phyloP scores from a whole-genome alignment of 768 basidiomycete genomes.

The Suillus clintonianus region DNA sequence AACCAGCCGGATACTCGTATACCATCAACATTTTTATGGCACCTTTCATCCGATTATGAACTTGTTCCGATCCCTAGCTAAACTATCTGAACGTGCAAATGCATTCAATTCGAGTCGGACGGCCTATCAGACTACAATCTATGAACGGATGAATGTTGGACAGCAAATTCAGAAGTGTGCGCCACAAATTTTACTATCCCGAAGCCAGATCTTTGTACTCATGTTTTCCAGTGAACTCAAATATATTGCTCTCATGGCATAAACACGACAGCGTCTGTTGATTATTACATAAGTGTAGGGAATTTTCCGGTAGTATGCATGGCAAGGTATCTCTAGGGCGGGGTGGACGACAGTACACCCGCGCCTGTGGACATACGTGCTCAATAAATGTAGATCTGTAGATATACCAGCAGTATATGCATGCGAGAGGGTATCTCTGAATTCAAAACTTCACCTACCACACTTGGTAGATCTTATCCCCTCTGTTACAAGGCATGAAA shows the following conservation, averaged over 20 bases:
- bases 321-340: not conserved
- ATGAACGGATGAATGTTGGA: conserved; percentile 83
- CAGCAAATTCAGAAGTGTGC: conserved; percentile 82
- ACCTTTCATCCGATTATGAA: conserved; percentile 82
- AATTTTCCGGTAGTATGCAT: not conserved
- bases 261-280: conserved; percentile 17
- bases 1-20: conserved; percentile 94
- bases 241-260: conserved; percentile 80
- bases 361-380: not conserved
- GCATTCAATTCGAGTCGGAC: conserved; percentile 39
- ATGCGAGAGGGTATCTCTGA: not conserved
- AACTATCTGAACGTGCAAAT: conserved; percentile 50
- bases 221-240: conserved; percentile 63
- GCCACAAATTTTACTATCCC: not conserved
- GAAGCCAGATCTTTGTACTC: conserved; percentile 8
- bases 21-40: conserved; percentile 96
- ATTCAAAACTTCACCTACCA: not conserved
- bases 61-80: conserved; percentile 68
- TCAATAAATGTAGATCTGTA: not conserved
- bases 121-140: conserved; percentile 35
- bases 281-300: not conserved
- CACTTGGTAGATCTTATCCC: not conserved
- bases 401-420: not conserved
- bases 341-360: not conserved
- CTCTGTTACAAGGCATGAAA: conserved; percentile 1